Percentiles rank a stretch among this genome's conserved stretches.
These are phyloP conservation scores for Tetradesmus obliquus DNA, from an alignment of 139 green algal genomes.

Conservation along the genomic window DNA sequence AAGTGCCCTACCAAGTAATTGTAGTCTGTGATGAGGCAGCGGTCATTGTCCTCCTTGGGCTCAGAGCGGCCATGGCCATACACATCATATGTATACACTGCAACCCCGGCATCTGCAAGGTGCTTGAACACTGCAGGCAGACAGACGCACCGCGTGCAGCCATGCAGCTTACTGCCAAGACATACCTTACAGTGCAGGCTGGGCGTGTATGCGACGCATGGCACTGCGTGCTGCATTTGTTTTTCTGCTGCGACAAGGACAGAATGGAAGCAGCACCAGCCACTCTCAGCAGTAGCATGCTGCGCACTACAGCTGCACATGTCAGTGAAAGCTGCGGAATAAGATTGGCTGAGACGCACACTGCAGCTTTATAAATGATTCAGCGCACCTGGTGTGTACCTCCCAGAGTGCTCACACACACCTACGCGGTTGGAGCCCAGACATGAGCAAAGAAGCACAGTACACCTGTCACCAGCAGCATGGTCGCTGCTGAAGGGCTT, in stretches of 20 bases:
- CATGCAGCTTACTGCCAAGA: background rate
- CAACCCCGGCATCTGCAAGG: conserved; percentile 50
- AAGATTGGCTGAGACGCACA: background rate
- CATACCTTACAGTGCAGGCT: background rate
- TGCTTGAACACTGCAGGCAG: conserved; percentile 47
- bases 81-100: conserved; percentile 58
- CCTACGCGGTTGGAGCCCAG: background rate
- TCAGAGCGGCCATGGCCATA: conserved; percentile 60
- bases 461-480: too few relatives aligned
- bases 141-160: background rate
- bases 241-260: background rate
- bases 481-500: background rate
- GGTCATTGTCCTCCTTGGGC: conserved; percentile 6
- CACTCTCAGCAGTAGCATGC: too few relatives aligned
- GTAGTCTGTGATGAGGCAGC: conserved; percentile 44
- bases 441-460: background rate
- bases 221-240: background rate
- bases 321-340: too few relatives aligned
- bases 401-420: conserved; percentile 66
- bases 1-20: conserved; percentile 47
- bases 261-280: background rate
- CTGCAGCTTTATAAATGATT: background rate
- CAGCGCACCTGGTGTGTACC: conserved; percentile 58
- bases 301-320: too few relatives aligned
- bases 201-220: background rate